phyloP scores from a whole-genome alignment of 139 green algal species.

The Pseudopediastrum boryanum region DNA sequence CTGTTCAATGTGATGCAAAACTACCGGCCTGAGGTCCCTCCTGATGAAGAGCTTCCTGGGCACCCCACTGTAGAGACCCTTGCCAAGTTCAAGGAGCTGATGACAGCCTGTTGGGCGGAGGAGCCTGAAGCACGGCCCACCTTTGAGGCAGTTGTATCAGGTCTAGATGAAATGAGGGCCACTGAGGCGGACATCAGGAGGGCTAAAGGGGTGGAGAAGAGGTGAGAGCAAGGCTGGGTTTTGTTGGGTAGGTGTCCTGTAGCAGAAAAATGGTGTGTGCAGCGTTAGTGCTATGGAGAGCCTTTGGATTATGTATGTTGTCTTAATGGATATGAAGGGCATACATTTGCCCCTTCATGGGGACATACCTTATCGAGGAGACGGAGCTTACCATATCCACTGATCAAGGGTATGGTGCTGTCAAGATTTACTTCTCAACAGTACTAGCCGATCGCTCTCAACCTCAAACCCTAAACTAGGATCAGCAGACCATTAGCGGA shows the following conservation, averaged over 20 bases:
- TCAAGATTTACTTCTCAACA: too few relatives aligned
- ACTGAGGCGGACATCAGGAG: background rate
- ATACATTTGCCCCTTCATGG: too few relatives aligned
- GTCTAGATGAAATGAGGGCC: slow-evolving; percentile 44
- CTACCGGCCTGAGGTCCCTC: slow-evolving; percentile 64
- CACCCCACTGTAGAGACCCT: background rate
- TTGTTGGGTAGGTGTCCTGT: background rate
- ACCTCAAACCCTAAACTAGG: too few relatives aligned
- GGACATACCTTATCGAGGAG: background rate
- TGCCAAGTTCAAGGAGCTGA: slow-evolving; percentile 65
- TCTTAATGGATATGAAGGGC: background rate
- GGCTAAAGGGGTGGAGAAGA: background rate
- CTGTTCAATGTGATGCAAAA: slow-evolving; percentile 70
- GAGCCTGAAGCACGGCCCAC: slow-evolving; percentile 47
- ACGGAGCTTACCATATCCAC: too few relatives aligned
- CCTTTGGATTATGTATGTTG: background rate
- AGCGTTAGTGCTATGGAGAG: background rate
- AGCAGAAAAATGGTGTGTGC: background rate
- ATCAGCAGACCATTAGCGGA: too few relatives aligned
- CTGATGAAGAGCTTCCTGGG: slow-evolving; percentile 53
- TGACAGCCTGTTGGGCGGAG: slow-evolving; percentile 74
- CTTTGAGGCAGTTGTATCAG: slow-evolving; percentile 68
- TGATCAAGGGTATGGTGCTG: too few relatives aligned
- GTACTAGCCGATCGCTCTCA: too few relatives aligned
- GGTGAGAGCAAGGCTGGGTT: background rate